These are phyloP conservation scores for Litchi chinensis DNA, from an alignment of 345 rosid genomes.

Conservation along the genomic window DNA sequence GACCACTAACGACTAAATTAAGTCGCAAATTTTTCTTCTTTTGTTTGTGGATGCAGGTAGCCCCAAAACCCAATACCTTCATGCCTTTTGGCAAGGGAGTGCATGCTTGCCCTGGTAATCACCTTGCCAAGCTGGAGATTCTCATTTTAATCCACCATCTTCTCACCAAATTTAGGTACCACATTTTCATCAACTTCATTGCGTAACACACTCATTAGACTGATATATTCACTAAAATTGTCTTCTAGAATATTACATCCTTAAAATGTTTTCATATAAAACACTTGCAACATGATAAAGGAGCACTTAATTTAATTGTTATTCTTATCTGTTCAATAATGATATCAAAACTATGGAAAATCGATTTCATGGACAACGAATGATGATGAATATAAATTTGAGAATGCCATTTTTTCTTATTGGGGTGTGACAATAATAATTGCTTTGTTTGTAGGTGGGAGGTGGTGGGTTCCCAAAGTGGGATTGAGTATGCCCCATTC, in stretches of 20 bases:
- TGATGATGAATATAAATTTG: too few species aligned
- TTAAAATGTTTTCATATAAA: too few species aligned
- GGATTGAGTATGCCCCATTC: conserved; percentile 84
- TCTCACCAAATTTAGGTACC: conserved; percentile 66
- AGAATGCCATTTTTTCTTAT: too few species aligned
- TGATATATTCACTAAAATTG: too few species aligned
- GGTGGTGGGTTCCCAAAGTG: conserved; percentile 57
- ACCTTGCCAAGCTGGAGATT: conserved; percentile 88
- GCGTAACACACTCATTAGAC: neutral
- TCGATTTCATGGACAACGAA: too few species aligned
- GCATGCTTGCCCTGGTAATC: conserved; percentile 93
- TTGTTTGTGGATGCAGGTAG: conserved; percentile 39
- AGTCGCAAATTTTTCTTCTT: neutral
- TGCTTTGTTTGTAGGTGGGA: conserved; percentile 61
- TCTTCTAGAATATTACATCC: too few species aligned
- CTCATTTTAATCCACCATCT: conserved; percentile 80
- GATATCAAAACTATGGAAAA: too few species aligned
- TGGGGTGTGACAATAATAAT: too few species aligned
- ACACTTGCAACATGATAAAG: too few species aligned
- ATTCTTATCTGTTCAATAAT: too few species aligned
- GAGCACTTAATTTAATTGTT: too few species aligned
- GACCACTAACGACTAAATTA: neutral
- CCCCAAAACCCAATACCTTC: conserved; percentile 79
- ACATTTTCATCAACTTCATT: neutral
- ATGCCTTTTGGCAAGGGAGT: conserved; percentile 97